These are phyloP conservation scores for Phytophthora uliginosa DNA, from an alignment of 352 stramenopile species.

Conservation along the genomic window DNA sequence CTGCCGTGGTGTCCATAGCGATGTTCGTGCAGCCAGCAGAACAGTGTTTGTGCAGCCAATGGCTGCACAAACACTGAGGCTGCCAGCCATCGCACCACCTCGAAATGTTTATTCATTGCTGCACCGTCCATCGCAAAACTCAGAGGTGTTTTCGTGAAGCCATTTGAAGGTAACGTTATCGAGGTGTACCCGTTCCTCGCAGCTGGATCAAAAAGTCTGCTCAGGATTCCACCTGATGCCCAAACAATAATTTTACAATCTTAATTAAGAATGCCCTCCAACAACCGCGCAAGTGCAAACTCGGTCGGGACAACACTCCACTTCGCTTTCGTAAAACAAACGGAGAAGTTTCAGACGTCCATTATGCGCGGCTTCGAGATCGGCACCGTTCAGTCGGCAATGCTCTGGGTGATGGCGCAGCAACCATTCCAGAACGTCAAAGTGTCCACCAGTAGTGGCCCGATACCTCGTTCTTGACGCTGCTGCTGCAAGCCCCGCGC, in stretches of 20 bases:
- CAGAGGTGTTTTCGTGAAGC: slow-evolving; percentile 21
- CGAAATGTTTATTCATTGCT: slow-evolving; percentile 13
- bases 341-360: slow-evolving; percentile 18
- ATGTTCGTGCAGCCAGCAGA: slow-evolving; percentile 10
- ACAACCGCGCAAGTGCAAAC: slow-evolving; percentile 5
- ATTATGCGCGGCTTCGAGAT: slow-evolving; percentile 13
- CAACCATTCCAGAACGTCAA: slow-evolving; percentile 18
- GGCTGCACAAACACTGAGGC: too few species aligned
- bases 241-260: slow-evolving; percentile 21
- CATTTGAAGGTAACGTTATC: slow-evolving; percentile 22
- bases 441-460: slow-evolving; percentile 9
- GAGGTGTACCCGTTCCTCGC: slow-evolving; percentile 17
- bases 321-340: neutral
- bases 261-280: slow-evolving; percentile 18
- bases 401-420: slow-evolving; percentile 3
- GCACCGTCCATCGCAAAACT: slow-evolving; percentile 19
- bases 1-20: slow-evolving; percentile 20
- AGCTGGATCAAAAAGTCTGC: slow-evolving; percentile 5
- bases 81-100: too few species aligned
- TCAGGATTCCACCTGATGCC: neutral
- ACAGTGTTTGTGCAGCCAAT: slow-evolving; percentile 16
- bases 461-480: too few species aligned
- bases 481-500: too few species aligned
- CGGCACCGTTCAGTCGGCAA: neutral
- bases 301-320: neutral